Evolutionary conservation across 176 grass and related monocot species (phyloP), one percentile per base, ranked within the genome.

Genomic region (Calamus simplicifolius): DNA sequence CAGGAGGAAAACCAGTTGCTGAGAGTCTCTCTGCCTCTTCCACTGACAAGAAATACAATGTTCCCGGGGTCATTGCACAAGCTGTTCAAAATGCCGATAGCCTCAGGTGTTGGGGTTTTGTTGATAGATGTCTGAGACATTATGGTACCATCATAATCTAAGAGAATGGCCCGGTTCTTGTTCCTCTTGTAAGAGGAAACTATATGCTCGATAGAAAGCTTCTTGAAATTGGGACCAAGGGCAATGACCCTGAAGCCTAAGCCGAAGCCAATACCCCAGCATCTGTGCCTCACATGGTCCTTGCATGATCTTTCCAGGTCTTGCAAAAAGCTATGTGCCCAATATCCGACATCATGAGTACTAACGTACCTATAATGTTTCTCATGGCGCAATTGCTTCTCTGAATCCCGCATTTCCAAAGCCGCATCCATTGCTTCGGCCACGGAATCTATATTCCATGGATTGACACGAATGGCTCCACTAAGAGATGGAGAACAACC

Each of bases 401-500:
- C 82, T 1, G 19, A 27, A 23, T 76, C 71, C 16, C 50, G 27
- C 61, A 72, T 70, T 31, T 18, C 67, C 27, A 85, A 64, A 38
- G 82, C 82, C 17, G 3, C 27, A 50, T 75, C 51, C 75, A 85
- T 85, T 10, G 82, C 75, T 49, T 85, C 82, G 1, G 76, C 73
- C 51, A 85, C 82, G 0, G 82, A 79, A 28, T 85, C 82, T 0
- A 85, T 71, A 56, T 85, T 85, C 82, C 82, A 85, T 6, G 82
- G 82, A 51, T 85, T 85, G 18, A 85, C 82, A 19, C 76, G 70
- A 29, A 85, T 71, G 0, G 82, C 82, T 2, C 82, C 82, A 14
- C 82, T 85, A 4, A 85, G 71, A n/a, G 82, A 85, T 50, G 82
- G 82, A 16, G 82, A 85, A 49, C 82, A 85, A 13, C 82, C 82